These are phyloP conservation scores for Macadamia integrifolia DNA, from an alignment of 164 flowering plant species.

Conservation along the genomic window DNA sequence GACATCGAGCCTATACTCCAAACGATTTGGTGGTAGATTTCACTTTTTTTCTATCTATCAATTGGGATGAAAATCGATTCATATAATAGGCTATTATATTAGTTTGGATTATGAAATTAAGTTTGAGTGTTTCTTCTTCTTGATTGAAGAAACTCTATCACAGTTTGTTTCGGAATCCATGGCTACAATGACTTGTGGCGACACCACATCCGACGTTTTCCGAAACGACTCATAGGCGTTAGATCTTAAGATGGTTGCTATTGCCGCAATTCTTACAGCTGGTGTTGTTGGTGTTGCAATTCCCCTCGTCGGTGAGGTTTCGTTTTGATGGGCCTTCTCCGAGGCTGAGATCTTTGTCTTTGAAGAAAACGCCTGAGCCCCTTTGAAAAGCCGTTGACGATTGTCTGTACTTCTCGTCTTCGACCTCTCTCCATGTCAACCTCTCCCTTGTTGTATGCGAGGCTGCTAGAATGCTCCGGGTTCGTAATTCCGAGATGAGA, in stretches of 20 bases:
- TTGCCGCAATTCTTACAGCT: slow-evolving; percentile 58
- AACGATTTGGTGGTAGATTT: slow-evolving; percentile 17
- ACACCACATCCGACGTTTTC: slow-evolving; percentile 30
- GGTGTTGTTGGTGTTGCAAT: slow-evolving; percentile 66
- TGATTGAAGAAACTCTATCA: slow-evolving; percentile 16
- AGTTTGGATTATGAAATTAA: slow-evolving; percentile 3
- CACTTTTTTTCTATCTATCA: slow-evolving; percentile 11
- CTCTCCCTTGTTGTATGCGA: slow-evolving; percentile 52
- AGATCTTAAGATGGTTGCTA: slow-evolving; percentile 57
- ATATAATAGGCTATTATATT: neutral
- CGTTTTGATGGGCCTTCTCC: slow-evolving; percentile 33
- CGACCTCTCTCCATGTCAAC: slow-evolving; percentile 37
- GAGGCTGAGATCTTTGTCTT: slow-evolving; percentile 69
- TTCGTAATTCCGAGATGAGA: slow-evolving; percentile 18
- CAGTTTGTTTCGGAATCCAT: slow-evolving; percentile 37
- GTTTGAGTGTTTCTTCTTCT: neutral
- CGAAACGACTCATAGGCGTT: slow-evolving; percentile 56
- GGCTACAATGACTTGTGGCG: slow-evolving; percentile 33
- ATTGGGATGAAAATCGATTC: no score
- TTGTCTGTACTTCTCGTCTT: slow-evolving; percentile 59
- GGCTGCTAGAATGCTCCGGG: slow-evolving; percentile 86
- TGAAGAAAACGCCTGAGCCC: slow-evolving; percentile 90
- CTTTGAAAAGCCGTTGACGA: slow-evolving; percentile 90
- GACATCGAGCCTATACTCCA: slow-evolving; percentile 19
- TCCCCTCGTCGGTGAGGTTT: slow-evolving; percentile 56